These are phyloP conservation scores for Macadamia integrifolia DNA, from an alignment of 164 flowering plant genomes.

Conservation along the genomic window DNA sequence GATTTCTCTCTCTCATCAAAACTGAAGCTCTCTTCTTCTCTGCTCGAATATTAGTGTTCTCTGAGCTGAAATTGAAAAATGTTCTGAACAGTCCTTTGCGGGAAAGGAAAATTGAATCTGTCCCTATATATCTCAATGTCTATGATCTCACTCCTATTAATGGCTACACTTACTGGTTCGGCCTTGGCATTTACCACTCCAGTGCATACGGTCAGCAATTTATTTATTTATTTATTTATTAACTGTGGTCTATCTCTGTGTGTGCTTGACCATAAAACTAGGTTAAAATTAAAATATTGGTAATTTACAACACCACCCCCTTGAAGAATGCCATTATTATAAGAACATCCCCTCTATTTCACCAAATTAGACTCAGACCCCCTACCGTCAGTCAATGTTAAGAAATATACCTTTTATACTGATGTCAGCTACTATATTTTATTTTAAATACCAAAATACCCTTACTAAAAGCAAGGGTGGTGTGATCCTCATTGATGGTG, in stretches of 20 bases:
- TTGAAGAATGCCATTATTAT: too few relatives aligned
- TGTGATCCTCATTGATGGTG: too few relatives aligned
- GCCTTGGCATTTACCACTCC: slow-evolving; percentile 85
- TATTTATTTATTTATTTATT: neutral
- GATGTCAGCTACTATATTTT: too few relatives aligned
- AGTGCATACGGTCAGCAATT: slow-evolving; percentile 45
- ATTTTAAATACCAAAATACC: too few relatives aligned
- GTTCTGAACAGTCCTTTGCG: slow-evolving; percentile 10
- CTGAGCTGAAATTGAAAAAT: neutral
- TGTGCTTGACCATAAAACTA: neutral
- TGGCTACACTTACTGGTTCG: slow-evolving; percentile 85
- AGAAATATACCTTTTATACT: too few relatives aligned
- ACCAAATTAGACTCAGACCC: too few relatives aligned
- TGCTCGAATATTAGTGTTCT: neutral
- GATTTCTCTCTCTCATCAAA: neutral
- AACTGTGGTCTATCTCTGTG: neutral
- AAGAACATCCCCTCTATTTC: too few relatives aligned
- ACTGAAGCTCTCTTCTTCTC: neutral
- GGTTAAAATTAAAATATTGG: neutral
- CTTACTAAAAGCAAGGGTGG: too few relatives aligned
- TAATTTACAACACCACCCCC: too few relatives aligned
- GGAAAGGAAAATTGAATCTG: slow-evolving; percentile 27
- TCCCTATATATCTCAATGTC: slow-evolving; percentile 75
- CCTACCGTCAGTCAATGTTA: too few relatives aligned
- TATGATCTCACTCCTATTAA: slow-evolving; percentile 79